phyloP scores from a whole-genome alignment of 306 rosid species.

The Medicago truncatula region DNA sequence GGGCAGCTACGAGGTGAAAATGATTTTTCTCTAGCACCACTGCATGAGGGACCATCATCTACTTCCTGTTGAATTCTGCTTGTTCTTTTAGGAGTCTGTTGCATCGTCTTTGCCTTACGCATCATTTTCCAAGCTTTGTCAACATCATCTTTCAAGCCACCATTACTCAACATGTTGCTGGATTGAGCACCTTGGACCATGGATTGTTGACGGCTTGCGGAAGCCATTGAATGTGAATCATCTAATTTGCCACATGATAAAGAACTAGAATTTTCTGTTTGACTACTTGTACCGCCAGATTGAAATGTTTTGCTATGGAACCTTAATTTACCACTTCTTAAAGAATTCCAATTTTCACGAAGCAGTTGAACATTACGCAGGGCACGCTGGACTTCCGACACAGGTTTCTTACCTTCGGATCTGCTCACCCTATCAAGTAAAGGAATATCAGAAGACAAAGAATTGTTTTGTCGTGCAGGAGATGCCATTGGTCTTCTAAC shows the following conservation, averaged over 20 bases:
- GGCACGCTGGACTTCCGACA: conserved; percentile 49
- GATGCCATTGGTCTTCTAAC: conserved; percentile 37
- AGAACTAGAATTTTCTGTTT: conserved; percentile 40
- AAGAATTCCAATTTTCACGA: conserved; percentile 76
- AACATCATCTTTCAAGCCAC: conserved; percentile 52
- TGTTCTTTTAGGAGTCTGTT: conserved; percentile 34
- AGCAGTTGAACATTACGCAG: conserved; percentile 51
- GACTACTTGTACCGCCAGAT: conserved; percentile 41
- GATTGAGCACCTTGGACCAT: conserved; percentile 38
- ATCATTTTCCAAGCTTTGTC: conserved; percentile 88
- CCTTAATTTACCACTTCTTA: conserved; percentile 66
- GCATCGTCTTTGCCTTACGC: conserved; percentile 59
- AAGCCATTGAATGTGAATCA: conserved; percentile 44
- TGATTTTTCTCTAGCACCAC: conserved; percentile 44
- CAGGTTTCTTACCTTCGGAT: conserved; percentile 23
- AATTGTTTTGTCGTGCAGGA: conserved; percentile 35
- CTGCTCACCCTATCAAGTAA: conserved; percentile 41
- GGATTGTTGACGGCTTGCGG: conserved; percentile 49
- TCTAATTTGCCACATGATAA: conserved; percentile 35
- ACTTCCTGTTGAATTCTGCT: conserved; percentile 41
- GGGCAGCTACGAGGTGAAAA: conserved; percentile 29
- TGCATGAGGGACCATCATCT: conserved; percentile 42
- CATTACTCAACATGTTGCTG: conserved; percentile 2
- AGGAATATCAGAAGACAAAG: conserved; percentile 40
- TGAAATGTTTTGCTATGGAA: conserved; percentile 54